A percentile compares a stretch with the other conserved stretches of the same genome.
Evolutionary conservation across 805 yeast genomes (phyloP).

Genomic region (Wickerhamomyces xylosicus): DNA sequence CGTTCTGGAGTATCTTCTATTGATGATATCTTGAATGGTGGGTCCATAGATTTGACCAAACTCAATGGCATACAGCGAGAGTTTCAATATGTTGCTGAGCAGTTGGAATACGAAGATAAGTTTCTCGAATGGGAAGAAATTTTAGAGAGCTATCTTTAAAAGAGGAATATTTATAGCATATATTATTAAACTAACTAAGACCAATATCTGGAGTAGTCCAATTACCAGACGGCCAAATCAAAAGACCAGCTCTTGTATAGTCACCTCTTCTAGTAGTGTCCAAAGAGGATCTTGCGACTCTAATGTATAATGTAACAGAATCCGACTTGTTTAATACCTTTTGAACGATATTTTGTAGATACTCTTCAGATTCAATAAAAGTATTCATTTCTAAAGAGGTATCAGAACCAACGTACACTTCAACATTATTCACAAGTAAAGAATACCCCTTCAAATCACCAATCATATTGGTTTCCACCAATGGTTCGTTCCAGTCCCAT

Average conservation of each 20-base stretch:
- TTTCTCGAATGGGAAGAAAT: neutral
- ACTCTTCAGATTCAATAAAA: slow-evolving; percentile 22
- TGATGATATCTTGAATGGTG: neutral
- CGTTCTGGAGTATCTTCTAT: neutral
- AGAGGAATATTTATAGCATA: too few relatives aligned
- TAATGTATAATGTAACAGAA: slow-evolving; percentile 34
- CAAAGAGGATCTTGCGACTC: slow-evolving; percentile 39
- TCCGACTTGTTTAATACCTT: slow-evolving; percentile 16
- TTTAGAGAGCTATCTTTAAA: neutral
- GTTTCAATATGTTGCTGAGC: neutral
- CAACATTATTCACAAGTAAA: slow-evolving; percentile 68
- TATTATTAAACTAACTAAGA: slow-evolving; percentile 43
- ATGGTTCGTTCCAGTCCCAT: slow-evolving; percentile 9
- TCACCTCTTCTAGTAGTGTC: slow-evolving; percentile 39
- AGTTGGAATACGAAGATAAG: neutral
- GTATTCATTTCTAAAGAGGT: slow-evolving; percentile 31
- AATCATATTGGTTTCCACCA: slow-evolving; percentile 7
- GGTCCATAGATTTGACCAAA: too few relatives aligned
- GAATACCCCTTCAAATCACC: slow-evolving; percentile 42
- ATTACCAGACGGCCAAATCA: slow-evolving; percentile 51
- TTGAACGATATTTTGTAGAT: slow-evolving; percentile 21
- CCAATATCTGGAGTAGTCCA: slow-evolving; percentile 44
- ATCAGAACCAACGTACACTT: slow-evolving; percentile 51
- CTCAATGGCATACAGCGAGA: neutral
- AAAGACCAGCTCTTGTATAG: slow-evolving; percentile 51